Evolutionary conservation across 2,329 filamentous ascomycete genomes (phyloP).

Genomic region (Chaetomiaceae sp.): DNA sequence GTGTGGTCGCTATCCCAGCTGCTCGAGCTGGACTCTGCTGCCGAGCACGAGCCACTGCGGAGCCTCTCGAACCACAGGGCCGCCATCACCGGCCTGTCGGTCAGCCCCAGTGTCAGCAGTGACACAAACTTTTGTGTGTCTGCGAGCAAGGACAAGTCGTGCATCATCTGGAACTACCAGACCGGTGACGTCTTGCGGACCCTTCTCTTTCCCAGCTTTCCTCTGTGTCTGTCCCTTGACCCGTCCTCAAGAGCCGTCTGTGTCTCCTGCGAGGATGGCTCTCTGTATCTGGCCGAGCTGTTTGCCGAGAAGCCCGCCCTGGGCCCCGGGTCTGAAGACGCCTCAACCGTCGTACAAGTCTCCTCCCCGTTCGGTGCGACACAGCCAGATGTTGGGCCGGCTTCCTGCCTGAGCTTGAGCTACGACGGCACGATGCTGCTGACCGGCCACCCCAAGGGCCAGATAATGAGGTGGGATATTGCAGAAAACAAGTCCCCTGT

Average conservation of each 20-base stretch:
- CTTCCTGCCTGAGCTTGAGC: conserved; percentile 65
- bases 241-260: conserved; percentile 80
- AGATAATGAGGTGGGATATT: conserved; percentile 76
- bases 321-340: conserved; percentile 47
- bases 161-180: conserved; percentile 88
- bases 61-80: conserved; percentile 75
- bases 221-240: conserved; percentile 71
- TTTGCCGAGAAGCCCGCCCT: conserved; percentile 53
- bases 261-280: conserved; percentile 73
- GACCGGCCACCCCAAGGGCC: conserved; percentile 76
- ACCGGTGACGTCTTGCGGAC: conserved; percentile 74
- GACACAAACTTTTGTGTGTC: conserved; percentile 80
- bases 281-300: conserved; percentile 74
- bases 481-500: conserved; percentile 63
- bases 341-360: conserved; percentile 54
- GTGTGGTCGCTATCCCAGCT: conserved; percentile 82
- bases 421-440: conserved; percentile 78
- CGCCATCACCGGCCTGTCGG: conserved; percentile 60
- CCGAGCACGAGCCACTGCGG: conserved; percentile 63
- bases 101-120: conserved; percentile 61
- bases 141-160: conserved; percentile 78
- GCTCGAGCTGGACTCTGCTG: conserved; percentile 53
- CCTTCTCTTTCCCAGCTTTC: conserved; percentile 69
- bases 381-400: conserved; percentile 60
- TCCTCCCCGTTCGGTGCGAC: conserved; percentile 50